Percentiles rank a stretch among this genome's conserved stretches.
Evolutionary conservation across 2,329 filamentous ascomycete genomes (phyloP).

Genomic region (Hypocrella siamensis): DNA sequence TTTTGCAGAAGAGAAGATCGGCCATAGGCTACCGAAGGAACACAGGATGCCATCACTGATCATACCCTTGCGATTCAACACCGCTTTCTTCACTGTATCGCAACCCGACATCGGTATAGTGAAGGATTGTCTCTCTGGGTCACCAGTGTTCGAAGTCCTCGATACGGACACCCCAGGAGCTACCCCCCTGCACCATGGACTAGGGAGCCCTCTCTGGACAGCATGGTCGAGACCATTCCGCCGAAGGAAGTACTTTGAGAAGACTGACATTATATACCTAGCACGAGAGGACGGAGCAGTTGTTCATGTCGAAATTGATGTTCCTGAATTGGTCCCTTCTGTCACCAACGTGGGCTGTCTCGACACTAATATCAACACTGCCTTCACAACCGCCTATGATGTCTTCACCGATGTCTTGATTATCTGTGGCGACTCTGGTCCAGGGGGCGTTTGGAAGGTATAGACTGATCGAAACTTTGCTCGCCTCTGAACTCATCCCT

Average conservation of each 20-base stretch:
- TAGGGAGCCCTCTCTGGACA: conserved; percentile 50
- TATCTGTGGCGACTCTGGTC: conserved; percentile 61
- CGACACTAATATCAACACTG: conserved; percentile 62
- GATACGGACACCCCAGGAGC: conserved; percentile 22
- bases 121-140: conserved; percentile 35
- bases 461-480: not conserved
- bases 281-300: conserved; percentile 78
- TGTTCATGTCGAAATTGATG: conserved; percentile 53
- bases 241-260: conserved; percentile 41
- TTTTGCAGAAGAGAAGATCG: conserved; percentile 29
- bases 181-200: conserved; percentile 31
- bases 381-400: conserved; percentile 63
- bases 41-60: conserved; percentile 50
- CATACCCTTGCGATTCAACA: conserved; percentile 55
- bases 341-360: conserved; percentile 44
- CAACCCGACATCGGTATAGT: conserved; percentile 41
- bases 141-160: conserved; percentile 30
- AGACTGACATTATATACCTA: conserved; percentile 68
- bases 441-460: conserved; percentile 62
- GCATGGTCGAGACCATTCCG: conserved; percentile 72
- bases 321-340: conserved; percentile 35
- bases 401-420: conserved; percentile 62
- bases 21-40: conserved; percentile 32
- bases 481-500: too few species aligned
- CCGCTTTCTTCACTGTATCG: conserved; percentile 54